Conservation (phyloP, 1,284 basidiomycete species). For the Vanrija pseudolonga region DNA sequence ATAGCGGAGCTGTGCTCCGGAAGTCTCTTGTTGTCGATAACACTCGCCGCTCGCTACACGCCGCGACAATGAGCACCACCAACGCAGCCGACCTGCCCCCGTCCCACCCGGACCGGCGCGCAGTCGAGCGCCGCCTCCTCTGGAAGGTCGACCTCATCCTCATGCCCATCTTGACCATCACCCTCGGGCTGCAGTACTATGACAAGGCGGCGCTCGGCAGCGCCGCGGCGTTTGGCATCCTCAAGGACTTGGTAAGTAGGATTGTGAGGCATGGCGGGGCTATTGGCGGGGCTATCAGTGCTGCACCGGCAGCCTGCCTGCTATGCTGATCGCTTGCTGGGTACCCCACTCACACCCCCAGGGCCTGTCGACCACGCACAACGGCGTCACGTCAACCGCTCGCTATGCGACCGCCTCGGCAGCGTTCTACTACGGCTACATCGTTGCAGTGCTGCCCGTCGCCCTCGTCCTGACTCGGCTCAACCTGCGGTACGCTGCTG, state of each 20-base stretch:
- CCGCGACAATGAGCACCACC: neutral
- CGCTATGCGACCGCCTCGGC: conserved; percentile 46
- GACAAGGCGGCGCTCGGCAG: conserved; percentile 54
- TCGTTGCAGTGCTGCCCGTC: conserved; percentile 50
- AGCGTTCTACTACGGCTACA: conserved; percentile 55
- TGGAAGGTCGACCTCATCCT: conserved; percentile 42
- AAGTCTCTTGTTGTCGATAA: too few relatives aligned
- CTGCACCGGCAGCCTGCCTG: too few relatives aligned
- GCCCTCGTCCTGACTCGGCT: conserved; percentile 51
- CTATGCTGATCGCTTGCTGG: neutral
- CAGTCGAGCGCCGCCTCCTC: conserved; percentile 22
- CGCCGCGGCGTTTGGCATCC: conserved; percentile 54
- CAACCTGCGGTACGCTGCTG: conserved; percentile 46
- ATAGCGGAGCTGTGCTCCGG: too few relatives aligned
- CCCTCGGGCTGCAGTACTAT: conserved; percentile 52
- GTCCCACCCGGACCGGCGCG: conserved; percentile 12
- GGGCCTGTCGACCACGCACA: conserved; percentile 36
- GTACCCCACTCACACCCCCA: conserved; percentile 1
- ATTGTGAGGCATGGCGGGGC: neutral
- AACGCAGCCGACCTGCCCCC: neutral
- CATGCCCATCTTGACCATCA: conserved; percentile 52
- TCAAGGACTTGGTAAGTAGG: conserved; percentile 46
- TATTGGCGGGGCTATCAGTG: too few relatives aligned
- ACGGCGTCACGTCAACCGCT: conserved; percentile 42
- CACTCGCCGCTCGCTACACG: too few relatives aligned